Evolutionary conservation across 2,329 filamentous ascomycete genomes (phyloP), one percentile per base, ranked within the genome.

Genomic region (Pseudopithomyces chartarum): DNA sequence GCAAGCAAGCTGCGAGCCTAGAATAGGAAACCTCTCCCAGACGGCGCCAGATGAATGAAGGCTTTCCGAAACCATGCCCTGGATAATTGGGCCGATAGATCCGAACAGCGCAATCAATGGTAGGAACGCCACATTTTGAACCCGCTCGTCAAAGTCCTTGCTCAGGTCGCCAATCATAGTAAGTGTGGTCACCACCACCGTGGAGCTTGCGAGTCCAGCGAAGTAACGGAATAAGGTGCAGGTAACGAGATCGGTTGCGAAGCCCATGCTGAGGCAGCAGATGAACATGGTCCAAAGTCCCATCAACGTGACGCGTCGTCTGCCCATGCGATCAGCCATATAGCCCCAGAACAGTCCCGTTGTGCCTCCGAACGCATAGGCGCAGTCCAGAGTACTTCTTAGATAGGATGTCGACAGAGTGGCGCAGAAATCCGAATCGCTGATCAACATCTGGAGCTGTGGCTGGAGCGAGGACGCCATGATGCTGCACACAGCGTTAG

Each of bases 391-490:
- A n/a, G 81, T 76, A 52, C 78, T 79, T 51, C 76, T 75, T 45
- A 81, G 70, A 53, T 81, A 81, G 2, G 78, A 79, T 2, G 77
- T 76, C 23, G 79, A 77, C 38, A 80, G 73, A 51, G 72, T 76
- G 42, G 77, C 75, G 61, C 79, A 81, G 54, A 72, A 77, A 29
- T 79, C 72, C 22, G 77, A 70, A n/a, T 77, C 76, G 2, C 76
- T 74, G 23, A 80, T 67, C 17, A 81, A 73, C 68, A 81, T 77
- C 57, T 78, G 76, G 38, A 81, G 75, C 56, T 81, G 79, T 13
- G 79, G 75, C 47, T 80, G 78, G 6, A 81, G 73, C 51, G 77
- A 79, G n/a, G 79, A 79, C 23, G 79, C 76, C 76, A 81, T 80
- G 63, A 81, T 79, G 36, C 74, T 77, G 56, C 43, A 26, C 39